Base-by-base conservation (phyloP, 345 rosid genomes). In the Lepidium africanum region DNA sequence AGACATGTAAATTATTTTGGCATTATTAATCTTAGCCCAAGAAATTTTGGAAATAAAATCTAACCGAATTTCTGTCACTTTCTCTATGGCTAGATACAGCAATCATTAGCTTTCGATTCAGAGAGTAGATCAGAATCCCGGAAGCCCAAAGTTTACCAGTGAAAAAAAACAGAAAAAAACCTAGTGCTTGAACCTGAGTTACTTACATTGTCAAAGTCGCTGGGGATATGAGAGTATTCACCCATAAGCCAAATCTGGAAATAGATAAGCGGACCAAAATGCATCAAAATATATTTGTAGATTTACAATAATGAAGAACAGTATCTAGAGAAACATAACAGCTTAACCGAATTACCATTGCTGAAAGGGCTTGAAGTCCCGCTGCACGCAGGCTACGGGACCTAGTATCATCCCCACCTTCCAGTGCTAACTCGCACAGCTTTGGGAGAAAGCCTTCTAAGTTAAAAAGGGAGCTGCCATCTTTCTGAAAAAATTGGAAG, bases 381-480 rank as follows among this genome's bases (percentile, higher is more conserved):
- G 96, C 86, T 38, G 96, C 77, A 43, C 92, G 85, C 59, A 85
- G 75, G 59, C 52, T 78, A 40, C 66, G 76, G 16, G 80, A 78
- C 77, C 86, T 86, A 72, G 85, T 92, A 68, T 84, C 85, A 45
- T 86, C 85, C 70, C 94, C 98, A 61, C 65, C 81, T 83, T 86
- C 98, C 76, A 76, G 87, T 76, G 94, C 87, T 79, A 89, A 74
- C 50, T 82, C 86, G 73, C 96, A 91, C 59, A 95, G 84, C 79
- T 89, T 86, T 19, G 96, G 96, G 69, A 95, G 80, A 70, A 89
- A 87, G 59, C 84, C 89, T 84, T 95, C 99, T 63, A 95, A 86
- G 77, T 80, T 91, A 77, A 89, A 89, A 82, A 91, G 74, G 77
- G 83, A 85, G 67, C 90, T 85, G 58, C 90, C 98, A 65, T 89